Evolutionary conservation across 176 grass and related monocot genomes (phyloP).

Genomic region (Pharus latifolius): DNA sequence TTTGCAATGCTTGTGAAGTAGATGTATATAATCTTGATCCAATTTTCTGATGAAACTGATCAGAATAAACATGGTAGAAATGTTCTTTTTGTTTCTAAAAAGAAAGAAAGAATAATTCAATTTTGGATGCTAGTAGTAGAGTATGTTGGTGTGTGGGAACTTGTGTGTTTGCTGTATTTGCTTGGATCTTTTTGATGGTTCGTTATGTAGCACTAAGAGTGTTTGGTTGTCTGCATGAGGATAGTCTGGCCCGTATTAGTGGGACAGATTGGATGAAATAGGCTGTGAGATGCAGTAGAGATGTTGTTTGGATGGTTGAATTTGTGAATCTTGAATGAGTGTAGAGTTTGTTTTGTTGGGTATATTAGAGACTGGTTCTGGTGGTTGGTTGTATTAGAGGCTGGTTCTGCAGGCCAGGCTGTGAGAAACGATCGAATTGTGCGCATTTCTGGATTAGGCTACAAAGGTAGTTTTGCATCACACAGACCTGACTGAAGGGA

Average conservation of each 20-base stretch:
- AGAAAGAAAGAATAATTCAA: not conserved
- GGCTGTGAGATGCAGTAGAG: too few relatives aligned
- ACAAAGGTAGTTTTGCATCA: too few relatives aligned
- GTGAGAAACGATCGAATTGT: not conserved
- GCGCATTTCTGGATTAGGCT: not conserved
- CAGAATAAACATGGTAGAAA: not conserved
- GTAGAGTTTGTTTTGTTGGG: too few relatives aligned
- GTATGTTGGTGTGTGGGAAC: constrained; percentile 24
- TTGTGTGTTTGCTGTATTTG: constrained; percentile 28
- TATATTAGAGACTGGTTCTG: too few relatives aligned
- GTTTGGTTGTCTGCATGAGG: not conserved
- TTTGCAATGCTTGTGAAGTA: not conserved
- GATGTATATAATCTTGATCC: not conserved
- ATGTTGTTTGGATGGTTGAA: too few relatives aligned
- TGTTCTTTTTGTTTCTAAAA: not conserved
- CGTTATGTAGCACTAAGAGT: constrained; percentile 13
- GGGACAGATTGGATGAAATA: too few relatives aligned
- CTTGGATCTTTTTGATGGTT: constrained; percentile 31
- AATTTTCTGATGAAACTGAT: not conserved
- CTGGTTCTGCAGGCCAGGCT: too few relatives aligned
- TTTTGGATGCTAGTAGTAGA: constrained; percentile 39
- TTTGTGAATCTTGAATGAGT: too few relatives aligned
- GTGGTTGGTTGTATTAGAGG: too few relatives aligned
- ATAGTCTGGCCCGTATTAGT: too few relatives aligned
- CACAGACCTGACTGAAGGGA: too few relatives aligned